Percentiles rank a stretch among this genome's conserved stretches.
These are phyloP conservation scores for Lepidium aucheri DNA, from an alignment of 345 rosid species.

Conservation along the genomic window DNA sequence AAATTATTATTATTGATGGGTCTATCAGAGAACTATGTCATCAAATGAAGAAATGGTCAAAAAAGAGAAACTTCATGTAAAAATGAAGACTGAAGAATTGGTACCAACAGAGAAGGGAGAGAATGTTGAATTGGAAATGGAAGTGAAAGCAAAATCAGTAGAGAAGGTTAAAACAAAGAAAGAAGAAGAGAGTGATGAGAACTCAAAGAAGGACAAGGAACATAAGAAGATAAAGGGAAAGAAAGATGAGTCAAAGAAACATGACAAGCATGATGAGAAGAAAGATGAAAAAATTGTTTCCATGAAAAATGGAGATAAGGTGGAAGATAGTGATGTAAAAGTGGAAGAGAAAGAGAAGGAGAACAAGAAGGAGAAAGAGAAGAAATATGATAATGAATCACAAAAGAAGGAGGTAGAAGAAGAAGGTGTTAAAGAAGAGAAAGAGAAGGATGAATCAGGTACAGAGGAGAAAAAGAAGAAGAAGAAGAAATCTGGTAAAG, in stretches of 20 bases:
- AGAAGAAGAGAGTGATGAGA: constrained; percentile 10
- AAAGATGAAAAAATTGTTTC: background rate
- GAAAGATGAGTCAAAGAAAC: background rate
- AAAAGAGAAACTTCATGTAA: constrained; percentile 48
- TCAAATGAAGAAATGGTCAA: constrained; percentile 29
- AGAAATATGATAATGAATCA: background rate
- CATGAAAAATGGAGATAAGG: constrained; percentile 1
- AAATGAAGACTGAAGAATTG: constrained; percentile 41
- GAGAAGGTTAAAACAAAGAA: constrained; percentile 47
- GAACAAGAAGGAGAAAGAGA: background rate
- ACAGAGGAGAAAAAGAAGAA: background rate
- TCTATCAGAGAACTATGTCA: constrained; percentile 16
- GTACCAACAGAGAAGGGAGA: constrained; percentile 25
- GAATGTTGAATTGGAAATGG: constrained; percentile 40
- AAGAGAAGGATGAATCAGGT: background rate
- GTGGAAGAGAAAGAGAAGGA: background rate
- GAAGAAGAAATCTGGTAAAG: background rate
- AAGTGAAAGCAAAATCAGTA: constrained; percentile 45
- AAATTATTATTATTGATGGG: background rate
- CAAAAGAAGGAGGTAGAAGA: background rate
- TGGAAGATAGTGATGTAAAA: background rate
- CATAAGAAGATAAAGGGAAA: constrained; percentile 9
- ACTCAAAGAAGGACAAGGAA: constrained; percentile 21
- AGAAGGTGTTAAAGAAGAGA: background rate
- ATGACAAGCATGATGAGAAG: background rate